Evolutionary conservation across 2,329 filamentous ascomycete genomes (phyloP), one percentile per base, ranked within the genome.

Genomic region (Hypoxylon sp.): DNA sequence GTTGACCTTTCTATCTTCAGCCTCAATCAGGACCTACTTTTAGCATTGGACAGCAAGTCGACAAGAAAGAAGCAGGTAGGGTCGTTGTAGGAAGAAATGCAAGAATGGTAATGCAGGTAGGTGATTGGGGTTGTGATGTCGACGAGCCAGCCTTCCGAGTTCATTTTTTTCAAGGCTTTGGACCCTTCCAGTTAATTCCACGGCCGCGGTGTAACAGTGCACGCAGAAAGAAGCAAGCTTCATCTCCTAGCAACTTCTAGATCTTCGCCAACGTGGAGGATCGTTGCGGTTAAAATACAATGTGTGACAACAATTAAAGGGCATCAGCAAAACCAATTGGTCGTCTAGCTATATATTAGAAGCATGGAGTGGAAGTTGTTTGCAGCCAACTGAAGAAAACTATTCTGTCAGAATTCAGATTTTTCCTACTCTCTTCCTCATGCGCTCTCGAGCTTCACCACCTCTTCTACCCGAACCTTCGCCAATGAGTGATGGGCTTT

Each of bases 11-110:
- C 25, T n/a, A 45, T 60, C 48, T 71, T 71, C 65, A 71, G 68
- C 68, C 68, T 71, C 68, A 71, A 63, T 60, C 14, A 51, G 51
- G 34, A 38, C 60, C 30, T 65, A 25, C 6, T 21, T 63, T 45
- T 60, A 60, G 28, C 53, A 32, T 55, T 61, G 25, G 30, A 62
- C 43, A 56, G 59, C 59, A 49, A 46, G 56, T 59, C 51, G 23
- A 43, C 17, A 4, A 21, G 10, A 19, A 28, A 48, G 10, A 23
- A 28, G 52, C 23, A 59, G 32, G 52, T 68, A 57, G 41, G 36
- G 43, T 34, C 19, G 17, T 61, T 25, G 34, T 45, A 19, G 41
- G 41, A 51, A 13, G 21, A 46, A 23, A 36, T 30, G 34, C n/a
- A 38, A 58, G 48, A 41, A 55, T 14, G 25, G 48, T n/a, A 13